Percentiles rank a stretch among this genome's conserved stretches.
These are phyloP conservation scores for Alternaria burnsii DNA, from an alignment of 2,329 filamentous ascomycete genomes.

Conservation along the genomic window DNA sequence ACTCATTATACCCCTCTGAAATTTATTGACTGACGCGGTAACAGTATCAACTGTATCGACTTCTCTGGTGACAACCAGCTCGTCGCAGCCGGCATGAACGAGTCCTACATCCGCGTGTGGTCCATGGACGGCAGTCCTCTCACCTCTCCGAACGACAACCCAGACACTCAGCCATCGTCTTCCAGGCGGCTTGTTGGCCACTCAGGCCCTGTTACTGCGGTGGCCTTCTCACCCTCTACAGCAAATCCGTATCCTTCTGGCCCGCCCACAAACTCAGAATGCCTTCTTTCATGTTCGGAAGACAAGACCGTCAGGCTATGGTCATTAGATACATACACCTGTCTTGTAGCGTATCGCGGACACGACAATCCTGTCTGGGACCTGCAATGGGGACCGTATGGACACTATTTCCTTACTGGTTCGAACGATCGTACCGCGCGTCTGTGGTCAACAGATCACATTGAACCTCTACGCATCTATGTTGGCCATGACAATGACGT, in stretches of 20 bases:
- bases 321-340: constrained; percentile 92
- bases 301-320: constrained; percentile 91
- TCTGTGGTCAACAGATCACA: constrained; percentile 91
- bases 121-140: constrained; percentile 85
- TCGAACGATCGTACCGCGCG: constrained; percentile 91
- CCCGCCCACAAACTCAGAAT: constrained; percentile 70
- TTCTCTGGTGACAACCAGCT: constrained; percentile 91
- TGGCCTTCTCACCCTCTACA: constrained; percentile 83
- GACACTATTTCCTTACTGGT: constrained; percentile 91
- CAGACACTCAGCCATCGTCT: constrained; percentile 65
- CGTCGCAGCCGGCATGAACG: constrained; percentile 86
- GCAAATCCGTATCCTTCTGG: constrained; percentile 57
- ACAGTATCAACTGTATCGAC: constrained; percentile 87
- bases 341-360: constrained; percentile 90
- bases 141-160: constrained; percentile 68
- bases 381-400: constrained; percentile 87
- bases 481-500: constrained; percentile 93
- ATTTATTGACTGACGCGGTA: neutral
- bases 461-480: constrained; percentile 85
- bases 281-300: constrained; percentile 85
- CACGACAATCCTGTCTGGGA: constrained; percentile 91
- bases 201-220: constrained; percentile 84
- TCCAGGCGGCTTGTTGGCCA: constrained; percentile 86
- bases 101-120: constrained; percentile 97
- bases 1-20: neutral